Percentiles rank a stretch among this genome's conserved stretches.
Conservation (phyloP, 306 rosid genomes). For the Pterocarpus santalinus region DNA sequence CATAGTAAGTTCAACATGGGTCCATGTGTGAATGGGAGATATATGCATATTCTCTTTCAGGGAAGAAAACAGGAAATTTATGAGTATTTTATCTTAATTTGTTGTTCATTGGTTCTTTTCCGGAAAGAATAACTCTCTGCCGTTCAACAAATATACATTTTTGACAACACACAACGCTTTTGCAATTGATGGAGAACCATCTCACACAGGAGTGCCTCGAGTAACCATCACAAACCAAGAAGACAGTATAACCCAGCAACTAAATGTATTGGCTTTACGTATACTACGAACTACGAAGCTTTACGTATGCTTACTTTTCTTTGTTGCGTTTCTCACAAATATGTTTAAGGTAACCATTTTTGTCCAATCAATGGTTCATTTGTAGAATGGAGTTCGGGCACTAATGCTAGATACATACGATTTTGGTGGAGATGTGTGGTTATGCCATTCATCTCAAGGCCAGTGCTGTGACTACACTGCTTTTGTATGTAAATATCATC, state of each 20-base stretch:
- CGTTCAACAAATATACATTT: constrained; percentile 88
- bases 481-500: constrained; percentile 62
- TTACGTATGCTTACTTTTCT: not conserved
- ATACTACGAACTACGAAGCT: not conserved
- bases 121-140: constrained; percentile 70
- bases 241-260: constrained; percentile 73
- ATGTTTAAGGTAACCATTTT: not conserved
- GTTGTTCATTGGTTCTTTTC: not conserved
- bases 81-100: not conserved
- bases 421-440: constrained; percentile 71
- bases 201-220: constrained; percentile 69
- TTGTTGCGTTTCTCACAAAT: not conserved
- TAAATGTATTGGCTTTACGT: constrained; percentile 69
- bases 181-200: constrained; percentile 72
- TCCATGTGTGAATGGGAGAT: not conserved
- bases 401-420: constrained; percentile 80
- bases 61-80: not conserved
- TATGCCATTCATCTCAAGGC: constrained; percentile 80
- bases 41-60: not conserved
- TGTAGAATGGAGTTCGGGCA: constrained; percentile 75
- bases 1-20: not conserved
- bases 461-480: constrained; percentile 71
- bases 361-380: constrained; percentile 17
- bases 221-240: constrained; percentile 72
- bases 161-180: constrained; percentile 81